phyloP scores from a whole-genome alignment of 2,329 filamentous ascomycete species.

The Arachnopeziza araneosa region DNA sequence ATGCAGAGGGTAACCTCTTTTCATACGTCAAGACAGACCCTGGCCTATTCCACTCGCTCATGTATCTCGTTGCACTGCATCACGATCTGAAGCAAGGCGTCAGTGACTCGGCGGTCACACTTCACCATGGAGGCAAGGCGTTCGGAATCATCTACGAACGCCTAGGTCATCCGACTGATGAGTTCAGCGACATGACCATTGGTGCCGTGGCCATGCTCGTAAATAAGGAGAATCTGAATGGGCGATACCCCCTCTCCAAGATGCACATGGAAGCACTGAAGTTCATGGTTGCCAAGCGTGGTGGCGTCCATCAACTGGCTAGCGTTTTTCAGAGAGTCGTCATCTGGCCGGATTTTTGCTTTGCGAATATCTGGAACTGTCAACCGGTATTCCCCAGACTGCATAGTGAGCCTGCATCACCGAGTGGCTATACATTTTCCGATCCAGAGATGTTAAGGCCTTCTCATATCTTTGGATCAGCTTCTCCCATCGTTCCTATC shows the following conservation, averaged over 20 bases:
- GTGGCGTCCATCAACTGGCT: slow-evolving; percentile 3
- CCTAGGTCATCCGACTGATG: neutral
- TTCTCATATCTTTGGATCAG: neutral
- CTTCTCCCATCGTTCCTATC: slow-evolving; percentile 7
- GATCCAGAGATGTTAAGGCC: neutral
- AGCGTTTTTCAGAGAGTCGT: slow-evolving; percentile 11
- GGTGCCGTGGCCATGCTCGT: slow-evolving; percentile 17
- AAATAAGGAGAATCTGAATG: slow-evolving; percentile 19
- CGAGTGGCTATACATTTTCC: too few species aligned
- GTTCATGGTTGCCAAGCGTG: slow-evolving; percentile 7
- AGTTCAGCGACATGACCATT: slow-evolving; percentile 11
- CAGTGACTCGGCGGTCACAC: slow-evolving; percentile 7
- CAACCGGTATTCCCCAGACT: slow-evolving; percentile 9
- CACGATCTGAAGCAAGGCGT: slow-evolving; percentile 8
- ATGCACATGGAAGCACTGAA: slow-evolving; percentile 11
- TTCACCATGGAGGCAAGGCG: slow-evolving; percentile 17
- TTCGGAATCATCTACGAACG: slow-evolving; percentile 14
- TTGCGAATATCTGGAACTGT: slow-evolving; percentile 8
- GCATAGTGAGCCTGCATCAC: neutral
- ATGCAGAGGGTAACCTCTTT: slow-evolving; percentile 12
- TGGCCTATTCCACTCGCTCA: slow-evolving; percentile 14
- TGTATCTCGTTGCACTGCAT: slow-evolving; percentile 15
- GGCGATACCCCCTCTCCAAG: slow-evolving; percentile 10
- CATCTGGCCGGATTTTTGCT: slow-evolving; percentile 14
- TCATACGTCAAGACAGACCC: slow-evolving; percentile 8